A percentile compares a stretch with the other conserved stretches of the same genome.
phyloP scores from a whole-genome alignment of 2,329 filamentous ascomycete genomes.

The Plenodomus biglobosus region DNA sequence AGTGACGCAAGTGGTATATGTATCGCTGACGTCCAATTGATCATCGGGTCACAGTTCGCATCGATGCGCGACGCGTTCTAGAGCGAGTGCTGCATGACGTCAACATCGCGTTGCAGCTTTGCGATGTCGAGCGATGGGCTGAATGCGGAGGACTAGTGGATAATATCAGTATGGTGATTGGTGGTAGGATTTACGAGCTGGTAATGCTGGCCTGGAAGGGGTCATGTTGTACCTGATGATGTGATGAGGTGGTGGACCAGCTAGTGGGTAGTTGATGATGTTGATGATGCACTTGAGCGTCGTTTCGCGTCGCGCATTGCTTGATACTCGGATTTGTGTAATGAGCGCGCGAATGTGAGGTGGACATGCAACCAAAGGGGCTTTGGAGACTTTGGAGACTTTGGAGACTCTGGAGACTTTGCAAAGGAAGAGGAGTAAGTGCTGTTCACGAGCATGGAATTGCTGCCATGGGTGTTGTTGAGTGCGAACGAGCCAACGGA shows the following conservation, averaged over 20 bases:
- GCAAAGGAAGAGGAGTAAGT: background rate
- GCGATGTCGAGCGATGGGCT: background rate
- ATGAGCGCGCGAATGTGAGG: background rate
- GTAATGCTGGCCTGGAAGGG: background rate
- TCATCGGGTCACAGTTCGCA: background rate
- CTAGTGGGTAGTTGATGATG: no score
- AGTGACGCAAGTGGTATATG: background rate
- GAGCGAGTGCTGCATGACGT: slow-evolving; percentile 11
- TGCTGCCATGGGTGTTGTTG: slow-evolving; percentile 9
- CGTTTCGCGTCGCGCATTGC: background rate
- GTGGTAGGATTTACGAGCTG: background rate
- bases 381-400: background rate
- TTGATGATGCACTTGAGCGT: slow-evolving; percentile 3
- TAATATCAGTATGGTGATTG: background rate
- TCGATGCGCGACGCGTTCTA: slow-evolving; percentile 4
- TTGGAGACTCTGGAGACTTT: background rate
- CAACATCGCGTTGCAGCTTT: slow-evolving; percentile 8
- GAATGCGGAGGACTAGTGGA: slow-evolving; percentile 1
- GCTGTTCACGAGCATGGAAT: slow-evolving; percentile 9
- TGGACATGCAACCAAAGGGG: background rate
- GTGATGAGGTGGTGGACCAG: slow-evolving; percentile 11
- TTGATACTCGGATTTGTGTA: background rate
- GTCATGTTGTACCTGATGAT: slow-evolving; percentile 14
- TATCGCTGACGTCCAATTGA: background rate
- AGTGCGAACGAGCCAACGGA: slow-evolving; percentile 10